Percentiles rank a stretch among this genome's conserved stretches.
These are phyloP conservation scores for Xylariaceae sp. DNA, from an alignment of 2,329 filamentous ascomycete species.

Conservation along the genomic window DNA sequence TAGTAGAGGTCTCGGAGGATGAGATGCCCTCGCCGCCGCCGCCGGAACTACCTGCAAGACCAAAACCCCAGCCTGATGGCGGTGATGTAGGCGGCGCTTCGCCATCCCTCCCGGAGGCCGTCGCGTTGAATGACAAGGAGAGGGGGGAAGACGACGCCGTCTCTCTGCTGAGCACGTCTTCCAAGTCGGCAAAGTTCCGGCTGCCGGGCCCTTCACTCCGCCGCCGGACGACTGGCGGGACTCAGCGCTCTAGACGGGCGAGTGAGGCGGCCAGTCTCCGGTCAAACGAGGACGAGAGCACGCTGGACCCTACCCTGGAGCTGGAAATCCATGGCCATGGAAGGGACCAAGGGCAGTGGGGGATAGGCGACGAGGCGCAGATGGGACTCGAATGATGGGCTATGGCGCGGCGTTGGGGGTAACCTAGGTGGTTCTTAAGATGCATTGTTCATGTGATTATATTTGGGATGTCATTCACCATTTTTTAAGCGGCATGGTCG, in stretches of 20 bases:
- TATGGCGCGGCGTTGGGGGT: not conserved
- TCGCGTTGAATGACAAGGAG: conserved; percentile 11
- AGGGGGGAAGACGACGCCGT: conserved; percentile 26
- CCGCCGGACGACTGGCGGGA: conserved; percentile 22
- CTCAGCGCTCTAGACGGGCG: conserved; percentile 35
- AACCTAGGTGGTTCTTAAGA: no score
- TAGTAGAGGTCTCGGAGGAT: conserved; percentile 63
- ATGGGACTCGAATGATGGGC: conserved; percentile 67
- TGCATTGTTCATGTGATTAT: no score
- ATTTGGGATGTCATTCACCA: not conserved
- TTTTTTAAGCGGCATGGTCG: conserved; percentile 7
- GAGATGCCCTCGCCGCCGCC: conserved; percentile 22
- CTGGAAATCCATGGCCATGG: conserved; percentile 49
- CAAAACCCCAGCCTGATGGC: conserved; percentile 21
- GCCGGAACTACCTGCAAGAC: conserved; percentile 26
- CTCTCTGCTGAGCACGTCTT: conserved; percentile 29
- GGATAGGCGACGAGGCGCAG: conserved; percentile 74
- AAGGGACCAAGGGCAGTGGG: conserved; percentile 60
- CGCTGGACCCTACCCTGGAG: conserved; percentile 35
- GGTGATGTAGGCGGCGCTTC: conserved; percentile 6
- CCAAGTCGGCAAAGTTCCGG: conserved; percentile 26
- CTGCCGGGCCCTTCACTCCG: conserved; percentile 21
- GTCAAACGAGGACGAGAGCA: conserved; percentile 30
- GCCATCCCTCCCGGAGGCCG: conserved; percentile 15
- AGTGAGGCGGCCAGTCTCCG: conserved; percentile 38